Percentiles rank a stretch among this genome's conserved stretches.
phyloP scores from a whole-genome alignment of 78 protist species.

The Dictyostelium capitatum region DNA sequence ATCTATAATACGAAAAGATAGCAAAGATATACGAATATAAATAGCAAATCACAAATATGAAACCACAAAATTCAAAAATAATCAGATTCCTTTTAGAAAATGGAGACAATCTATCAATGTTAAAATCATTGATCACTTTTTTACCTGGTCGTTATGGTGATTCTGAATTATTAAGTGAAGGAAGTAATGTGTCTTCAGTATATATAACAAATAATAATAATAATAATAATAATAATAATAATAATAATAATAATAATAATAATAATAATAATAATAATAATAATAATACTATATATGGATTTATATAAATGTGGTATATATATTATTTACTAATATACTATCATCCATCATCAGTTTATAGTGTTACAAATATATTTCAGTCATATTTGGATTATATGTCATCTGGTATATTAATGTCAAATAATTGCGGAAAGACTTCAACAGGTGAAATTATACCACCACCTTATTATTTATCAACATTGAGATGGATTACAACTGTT shows the following conservation, averaged over 20 bases:
- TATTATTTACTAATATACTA: background rate
- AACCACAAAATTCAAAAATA: background rate
- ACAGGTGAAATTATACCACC: slow-evolving; percentile 32
- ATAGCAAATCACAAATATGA: background rate
- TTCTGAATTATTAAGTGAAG: slow-evolving; percentile 43
- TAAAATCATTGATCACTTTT: slow-evolving; percentile 23
- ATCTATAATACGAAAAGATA: no score
- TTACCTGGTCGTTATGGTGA: slow-evolving; percentile 65
- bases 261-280: no score
- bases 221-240: no score
- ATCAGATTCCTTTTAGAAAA: slow-evolving; percentile 19
- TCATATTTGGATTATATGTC: slow-evolving; percentile 39
- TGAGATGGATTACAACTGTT: slow-evolving; percentile 27
- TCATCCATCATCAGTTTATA: slow-evolving; percentile 1
- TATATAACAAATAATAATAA: no score
- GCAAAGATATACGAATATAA: background rate
- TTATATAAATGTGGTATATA: background rate
- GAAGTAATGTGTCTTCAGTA: slow-evolving; percentile 2
- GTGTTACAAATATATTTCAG: slow-evolving; percentile 32
- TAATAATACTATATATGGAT: background rate
- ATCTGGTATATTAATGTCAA: slow-evolving; percentile 21
- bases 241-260: no score
- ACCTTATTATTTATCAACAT: slow-evolving; percentile 37
- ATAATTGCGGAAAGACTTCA: slow-evolving; percentile 36
- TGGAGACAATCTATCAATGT: slow-evolving; percentile 1